Evolutionary conservation across 345 rosid species (phyloP), one percentile per base, ranked within the genome.

Genomic region (Mercurialis annua): DNA sequence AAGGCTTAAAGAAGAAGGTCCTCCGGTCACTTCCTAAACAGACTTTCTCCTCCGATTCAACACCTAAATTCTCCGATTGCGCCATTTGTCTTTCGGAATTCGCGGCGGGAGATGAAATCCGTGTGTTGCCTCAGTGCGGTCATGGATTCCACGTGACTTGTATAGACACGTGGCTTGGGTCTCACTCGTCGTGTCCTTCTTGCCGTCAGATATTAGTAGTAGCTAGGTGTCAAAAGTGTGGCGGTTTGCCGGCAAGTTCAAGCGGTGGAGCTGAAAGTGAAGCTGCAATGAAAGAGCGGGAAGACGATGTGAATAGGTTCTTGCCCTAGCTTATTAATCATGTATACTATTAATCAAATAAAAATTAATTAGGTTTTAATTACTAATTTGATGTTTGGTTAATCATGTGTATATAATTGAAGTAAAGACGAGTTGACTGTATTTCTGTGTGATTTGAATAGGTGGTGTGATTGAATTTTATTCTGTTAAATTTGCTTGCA

Each of bases 111-210:
- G 98, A 95, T 5, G 97, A 92, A 73, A 78, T 92, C 53, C 82
- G 99, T 5, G 82, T 86, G 57, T 78, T 92, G 62, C 97, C 98
- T 14, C 92, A 92, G 82, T 92, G 99, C 63, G 88, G 87, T 0
- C 98, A 94, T 49, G 91, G 85, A 9, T 94, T 94, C 81, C 99
- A 94, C 76, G 87, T 89, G 40, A 67, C 69, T 31, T 94, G 99
- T 71, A 89, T 94, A 34, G 98, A 94, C 83, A 84, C 84, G 64
- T 94, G 99, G 99, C 84, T 94, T 0, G 93, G 87, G 12, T 85
- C 97, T 24, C 98, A 85, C 81, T 94, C 98, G 9, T 87, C 99
- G 1, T 94, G 99, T 71, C 99, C 98, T 18, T 94, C 95, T 0
- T 90, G 96, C 85, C 96, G 96, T 55, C 91, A 86, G 76, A 81